Base-by-base conservation (phyloP, 2,329 filamentous ascomycete genomes). In the Ophiosphaerella korrae region DNA sequence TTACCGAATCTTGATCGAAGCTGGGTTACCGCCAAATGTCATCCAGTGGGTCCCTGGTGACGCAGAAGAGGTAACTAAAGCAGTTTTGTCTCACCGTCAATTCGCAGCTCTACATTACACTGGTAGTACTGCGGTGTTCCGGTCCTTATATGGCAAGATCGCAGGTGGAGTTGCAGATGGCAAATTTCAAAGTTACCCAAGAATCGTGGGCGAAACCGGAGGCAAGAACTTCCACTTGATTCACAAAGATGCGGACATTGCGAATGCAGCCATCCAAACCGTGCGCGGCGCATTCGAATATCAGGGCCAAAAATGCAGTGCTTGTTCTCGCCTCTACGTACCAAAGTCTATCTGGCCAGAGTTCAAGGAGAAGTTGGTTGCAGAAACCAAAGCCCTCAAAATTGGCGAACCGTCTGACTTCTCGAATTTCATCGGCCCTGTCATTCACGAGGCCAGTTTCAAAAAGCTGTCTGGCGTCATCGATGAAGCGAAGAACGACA, bases 81-180 rank as follows among this genome's bases (percentile, higher is more conserved):
- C 83, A 32, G 88, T 90, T 8, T 82, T 97, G 38, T 81, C 81
- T 45, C 90, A 94, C 79, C 85, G 80, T 62, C 81, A 95, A 52
- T 94, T 97, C 65, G 88, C 92, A 7, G 88, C 90, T n/a, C 84
- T 97, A 18, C 92, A 97, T 80, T 97, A 92, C 80, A 97, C 92
- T 1, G 93, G 93, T 54, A 94, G 89, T 78, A 97, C 93, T 0
- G 85, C 86, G 42, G 90, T 97, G 26, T 97, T 97, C 86, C 88
- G 91, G 55, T 85, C 86, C 68, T 81, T 97, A 11, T 96, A 95
- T 73, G 90, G 90, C 14, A 84, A 90, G 73, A 96, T 97, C 65
- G 90, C 90, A 9, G 80, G 83, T 57, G 90, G 89, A 35, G 87
- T 95, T 16, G 89, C 89, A 5, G 86, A 92, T 67, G 90, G 89